These are phyloP conservation scores for Crepidotus variabilis DNA, from an alignment of 768 basidiomycete genomes.

Conservation along the genomic window DNA sequence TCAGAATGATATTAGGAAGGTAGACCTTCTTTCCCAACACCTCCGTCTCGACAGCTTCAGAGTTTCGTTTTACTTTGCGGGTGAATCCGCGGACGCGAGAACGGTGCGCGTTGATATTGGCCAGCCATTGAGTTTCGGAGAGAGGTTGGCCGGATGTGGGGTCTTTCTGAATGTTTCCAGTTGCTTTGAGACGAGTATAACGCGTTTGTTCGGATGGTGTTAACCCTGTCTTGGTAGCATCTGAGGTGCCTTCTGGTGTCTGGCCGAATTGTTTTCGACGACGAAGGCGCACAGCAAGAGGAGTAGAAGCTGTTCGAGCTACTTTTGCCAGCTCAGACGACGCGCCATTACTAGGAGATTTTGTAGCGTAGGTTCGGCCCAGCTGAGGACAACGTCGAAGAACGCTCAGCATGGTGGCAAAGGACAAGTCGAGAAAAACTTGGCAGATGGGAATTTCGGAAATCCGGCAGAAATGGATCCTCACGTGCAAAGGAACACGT, in stretches of 20 bases:
- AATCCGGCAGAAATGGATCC: background rate
- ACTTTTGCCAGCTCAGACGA: conserved; percentile 38
- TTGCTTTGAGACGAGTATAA: conserved; percentile 55
- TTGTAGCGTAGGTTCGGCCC: conserved; percentile 36
- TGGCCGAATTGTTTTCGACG: conserved; percentile 49
- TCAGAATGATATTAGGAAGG: conserved; percentile 84
- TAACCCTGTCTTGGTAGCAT: conserved; percentile 51
- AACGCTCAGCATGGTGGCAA: conserved; percentile 25
- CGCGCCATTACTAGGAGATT: conserved; percentile 20
- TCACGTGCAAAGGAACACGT: conserved; percentile 6
- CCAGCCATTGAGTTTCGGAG: conserved; percentile 58
- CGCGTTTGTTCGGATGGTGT: conserved; percentile 63
- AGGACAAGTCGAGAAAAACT: conserved; percentile 11
- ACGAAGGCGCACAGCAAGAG: conserved; percentile 69
- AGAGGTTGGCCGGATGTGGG: conserved; percentile 30
- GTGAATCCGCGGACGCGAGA: conserved; percentile 66
- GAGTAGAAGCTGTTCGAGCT: conserved; percentile 68
- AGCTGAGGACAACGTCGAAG: conserved; percentile 25
- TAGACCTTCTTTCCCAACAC: conserved; percentile 82
- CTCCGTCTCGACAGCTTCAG: conserved; percentile 37
- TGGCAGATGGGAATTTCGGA: background rate
- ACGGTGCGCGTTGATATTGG: conserved; percentile 51
- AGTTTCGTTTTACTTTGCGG: conserved; percentile 33
- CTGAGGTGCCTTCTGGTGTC: conserved; percentile 31
- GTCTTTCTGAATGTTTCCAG: conserved; percentile 40